Evolutionary conservation across 345 rosid species (phyloP).

Genomic region (Eutrema heterophyllum): DNA sequence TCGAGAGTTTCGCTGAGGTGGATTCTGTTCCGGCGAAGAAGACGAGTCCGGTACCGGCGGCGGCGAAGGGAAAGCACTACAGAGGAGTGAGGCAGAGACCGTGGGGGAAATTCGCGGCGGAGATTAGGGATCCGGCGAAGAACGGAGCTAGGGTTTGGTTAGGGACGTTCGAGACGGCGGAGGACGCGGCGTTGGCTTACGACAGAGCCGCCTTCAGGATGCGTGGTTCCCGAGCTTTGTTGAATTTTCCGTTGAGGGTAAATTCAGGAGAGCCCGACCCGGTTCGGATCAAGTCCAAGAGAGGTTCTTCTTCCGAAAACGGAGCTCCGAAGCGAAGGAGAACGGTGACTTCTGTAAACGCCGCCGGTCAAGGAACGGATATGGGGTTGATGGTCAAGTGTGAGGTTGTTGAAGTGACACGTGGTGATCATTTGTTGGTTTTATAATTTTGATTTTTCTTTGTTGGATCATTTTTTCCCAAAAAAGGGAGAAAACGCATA

Average conservation of each 20-base stretch:
- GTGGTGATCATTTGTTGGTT: slow-evolving; percentile 37
- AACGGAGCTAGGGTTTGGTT: slow-evolving; percentile 98
- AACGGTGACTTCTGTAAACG: slow-evolving; percentile 27
- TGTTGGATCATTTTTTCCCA: not conserved
- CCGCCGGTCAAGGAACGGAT: slow-evolving; percentile 27
- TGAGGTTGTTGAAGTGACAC: slow-evolving; percentile 34
- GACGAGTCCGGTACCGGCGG: slow-evolving; percentile 1
- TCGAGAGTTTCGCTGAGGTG: slow-evolving; percentile 18
- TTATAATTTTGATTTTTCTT: slow-evolving; percentile 9
- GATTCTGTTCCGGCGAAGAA: slow-evolving; percentile 19
- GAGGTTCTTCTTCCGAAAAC: slow-evolving; percentile 47
- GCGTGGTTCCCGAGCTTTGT: slow-evolving; percentile 90
- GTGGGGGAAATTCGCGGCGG: slow-evolving; percentile 99
- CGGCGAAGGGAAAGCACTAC: slow-evolving; percentile 68
- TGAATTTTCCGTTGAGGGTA: slow-evolving; percentile 84
- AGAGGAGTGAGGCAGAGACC: slow-evolving; percentile 98
- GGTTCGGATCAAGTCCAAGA: slow-evolving; percentile 76
- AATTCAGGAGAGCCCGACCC: slow-evolving; percentile 98
- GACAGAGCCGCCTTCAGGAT: slow-evolving; percentile 93
- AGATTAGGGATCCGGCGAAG: slow-evolving; percentile 97
- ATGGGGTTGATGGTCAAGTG: slow-evolving; percentile 22
- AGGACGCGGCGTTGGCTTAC: slow-evolving; percentile 96
- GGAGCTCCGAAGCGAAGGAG: slow-evolving; percentile 60
- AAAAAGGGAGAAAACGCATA: not conserved
- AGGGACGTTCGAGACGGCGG: slow-evolving; percentile 96